Evolutionary conservation across 768 basidiomycete species (phyloP).

Genomic region (Tulasnella sp.): DNA sequence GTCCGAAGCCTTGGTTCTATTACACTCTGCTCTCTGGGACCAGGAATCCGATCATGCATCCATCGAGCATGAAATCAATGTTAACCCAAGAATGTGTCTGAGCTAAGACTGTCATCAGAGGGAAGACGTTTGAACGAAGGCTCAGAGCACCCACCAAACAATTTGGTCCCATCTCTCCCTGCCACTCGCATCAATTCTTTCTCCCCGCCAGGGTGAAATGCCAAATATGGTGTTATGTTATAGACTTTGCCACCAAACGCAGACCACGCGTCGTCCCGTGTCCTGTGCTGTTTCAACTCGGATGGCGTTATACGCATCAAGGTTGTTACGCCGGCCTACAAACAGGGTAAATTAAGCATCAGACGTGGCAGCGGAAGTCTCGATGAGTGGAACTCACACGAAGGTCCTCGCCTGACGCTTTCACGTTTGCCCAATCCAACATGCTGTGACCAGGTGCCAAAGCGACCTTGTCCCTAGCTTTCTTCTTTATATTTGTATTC

Average conservation of each 20-base stretch:
- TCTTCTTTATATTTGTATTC: constrained; percentile 37
- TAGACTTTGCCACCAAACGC: constrained; percentile 90
- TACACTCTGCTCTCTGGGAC: constrained; percentile 40
- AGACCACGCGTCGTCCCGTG: constrained; percentile 82
- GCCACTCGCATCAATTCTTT: constrained; percentile 90
- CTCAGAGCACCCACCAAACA: constrained; percentile 60
- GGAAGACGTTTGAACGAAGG: neutral
- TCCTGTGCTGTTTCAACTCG: constrained; percentile 69
- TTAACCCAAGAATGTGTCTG: constrained; percentile 95
- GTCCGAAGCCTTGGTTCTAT: too few species aligned
- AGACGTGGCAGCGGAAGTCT: neutral
- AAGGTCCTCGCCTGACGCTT: constrained; percentile 68
- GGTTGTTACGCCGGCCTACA: constrained; percentile 53
- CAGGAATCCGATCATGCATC: constrained; percentile 84
- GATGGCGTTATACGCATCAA: constrained; percentile 63
- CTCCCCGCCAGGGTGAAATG: constrained; percentile 91
- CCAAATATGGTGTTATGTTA: constrained; percentile 85
- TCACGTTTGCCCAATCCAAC: constrained; percentile 87
- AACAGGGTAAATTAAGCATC: neutral
- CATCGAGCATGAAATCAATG: constrained; percentile 89
- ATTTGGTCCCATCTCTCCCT: constrained; percentile 85
- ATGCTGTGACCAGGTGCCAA: constrained; percentile 85
- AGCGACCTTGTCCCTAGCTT: constrained; percentile 60
- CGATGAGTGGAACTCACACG: constrained; percentile 36
- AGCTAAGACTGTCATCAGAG: constrained; percentile 35